Conservation (phyloP, 2,329 filamentous ascomycete genomes). For the Alternaria brassicicola region DNA sequence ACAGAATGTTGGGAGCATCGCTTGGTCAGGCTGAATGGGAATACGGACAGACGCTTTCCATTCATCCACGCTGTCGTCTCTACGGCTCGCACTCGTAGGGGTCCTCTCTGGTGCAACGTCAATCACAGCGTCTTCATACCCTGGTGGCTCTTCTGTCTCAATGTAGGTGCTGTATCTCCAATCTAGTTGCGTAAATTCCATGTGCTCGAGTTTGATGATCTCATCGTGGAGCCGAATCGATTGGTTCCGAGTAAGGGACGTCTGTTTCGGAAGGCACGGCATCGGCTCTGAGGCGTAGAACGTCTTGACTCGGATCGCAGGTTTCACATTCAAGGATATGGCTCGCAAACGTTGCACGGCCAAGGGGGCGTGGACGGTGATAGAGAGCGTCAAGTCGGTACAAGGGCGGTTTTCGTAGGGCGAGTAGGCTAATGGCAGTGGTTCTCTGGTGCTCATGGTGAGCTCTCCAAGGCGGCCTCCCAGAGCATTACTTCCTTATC, state of each 20-base stretch:
- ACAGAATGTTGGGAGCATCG: conserved; percentile 9
- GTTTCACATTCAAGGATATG: conserved; percentile 9
- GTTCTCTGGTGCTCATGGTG: conserved; percentile 8
- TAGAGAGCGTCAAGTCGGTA: conserved; percentile 7
- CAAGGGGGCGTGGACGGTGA: not conserved
- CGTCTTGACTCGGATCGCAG: conserved; percentile 11
- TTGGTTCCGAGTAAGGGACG: not conserved
- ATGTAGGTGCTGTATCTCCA: not conserved
- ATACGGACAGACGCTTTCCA: conserved; percentile 6
- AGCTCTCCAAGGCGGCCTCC: conserved; percentile 10
- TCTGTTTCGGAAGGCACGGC: conserved; percentile 9
- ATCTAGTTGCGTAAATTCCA: conserved; percentile 6
- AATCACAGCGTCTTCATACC: conserved; percentile 10
- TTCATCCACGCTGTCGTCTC: not conserved
- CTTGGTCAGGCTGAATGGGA: not conserved
- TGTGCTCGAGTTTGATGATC: conserved; percentile 4
- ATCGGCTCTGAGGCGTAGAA: conserved; percentile 11
- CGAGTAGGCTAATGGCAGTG: conserved; percentile 11
- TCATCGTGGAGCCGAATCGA: conserved; percentile 11
- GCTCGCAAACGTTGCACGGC: conserved; percentile 9
- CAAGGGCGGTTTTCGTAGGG: conserved; percentile 1
- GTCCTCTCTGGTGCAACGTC: not conserved
- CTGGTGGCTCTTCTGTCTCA: conserved; percentile 5
- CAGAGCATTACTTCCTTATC: conserved; percentile 15
- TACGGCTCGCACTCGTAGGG: not conserved